A percentile compares a stretch with the other conserved stretches of the same genome.
phyloP scores from a whole-genome alignment of 352 stramenopile genomes.

The Thraustochytrium striatum region DNA sequence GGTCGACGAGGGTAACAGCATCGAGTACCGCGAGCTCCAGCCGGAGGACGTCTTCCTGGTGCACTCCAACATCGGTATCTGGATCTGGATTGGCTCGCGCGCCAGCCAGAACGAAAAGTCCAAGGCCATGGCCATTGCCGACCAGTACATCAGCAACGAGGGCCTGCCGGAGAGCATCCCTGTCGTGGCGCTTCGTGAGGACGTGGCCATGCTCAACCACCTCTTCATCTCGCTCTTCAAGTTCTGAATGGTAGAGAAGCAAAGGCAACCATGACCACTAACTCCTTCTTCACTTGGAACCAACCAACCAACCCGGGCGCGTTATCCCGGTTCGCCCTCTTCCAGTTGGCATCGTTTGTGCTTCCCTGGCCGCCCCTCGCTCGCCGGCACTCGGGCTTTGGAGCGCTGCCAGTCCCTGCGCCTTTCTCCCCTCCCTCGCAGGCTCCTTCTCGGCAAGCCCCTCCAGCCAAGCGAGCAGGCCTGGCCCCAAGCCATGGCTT shows the following conservation, averaged over 20 bases:
- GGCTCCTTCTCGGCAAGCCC: too few relatives aligned
- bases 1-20: constrained; percentile 64
- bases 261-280: background rate
- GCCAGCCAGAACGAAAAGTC: constrained; percentile 76
- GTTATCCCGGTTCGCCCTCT: too few relatives aligned
- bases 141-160: constrained; percentile 67
- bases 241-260: background rate
- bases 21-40: constrained; percentile 73
- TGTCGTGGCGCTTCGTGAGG: constrained; percentile 5
- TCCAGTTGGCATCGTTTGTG: too few relatives aligned
- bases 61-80: constrained; percentile 77
- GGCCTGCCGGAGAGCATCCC: constrained; percentile 10
- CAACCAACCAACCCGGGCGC: too few relatives aligned
- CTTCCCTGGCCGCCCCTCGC: too few relatives aligned
- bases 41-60: constrained; percentile 85
- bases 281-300: background rate
- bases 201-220: background rate
- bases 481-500: too few relatives aligned
- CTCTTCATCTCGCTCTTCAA: constrained; percentile 37
- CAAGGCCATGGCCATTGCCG: constrained; percentile 70
- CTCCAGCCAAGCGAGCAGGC: too few relatives aligned
- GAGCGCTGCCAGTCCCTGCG: too few relatives aligned
- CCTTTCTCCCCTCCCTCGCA: too few relatives aligned
- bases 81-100: constrained; percentile 81
- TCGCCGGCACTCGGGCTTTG: too few relatives aligned